These are phyloP conservation scores for Cytospora piceae DNA, from an alignment of 2,329 filamentous ascomycete species.

Conservation along the genomic window DNA sequence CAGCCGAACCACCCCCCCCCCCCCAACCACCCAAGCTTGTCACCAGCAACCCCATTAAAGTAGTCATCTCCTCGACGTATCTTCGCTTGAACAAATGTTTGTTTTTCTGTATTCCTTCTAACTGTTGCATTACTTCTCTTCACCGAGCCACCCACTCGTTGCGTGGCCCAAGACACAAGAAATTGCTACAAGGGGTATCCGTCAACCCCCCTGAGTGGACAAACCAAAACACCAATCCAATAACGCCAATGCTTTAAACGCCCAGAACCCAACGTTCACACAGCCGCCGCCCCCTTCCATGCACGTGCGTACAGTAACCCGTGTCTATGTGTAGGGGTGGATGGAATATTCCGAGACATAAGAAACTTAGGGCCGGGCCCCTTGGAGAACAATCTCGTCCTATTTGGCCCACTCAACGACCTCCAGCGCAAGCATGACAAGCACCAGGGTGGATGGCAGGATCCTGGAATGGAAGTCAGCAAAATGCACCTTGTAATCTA, in stretches of 20 bases:
- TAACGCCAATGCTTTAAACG: background rate
- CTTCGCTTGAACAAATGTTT: background rate
- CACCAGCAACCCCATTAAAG: no score
- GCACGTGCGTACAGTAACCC: background rate
- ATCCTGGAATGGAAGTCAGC: slow-evolving; percentile 62
- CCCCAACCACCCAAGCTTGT: no score
- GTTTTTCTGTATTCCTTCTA: background rate
- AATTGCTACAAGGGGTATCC: background rate
- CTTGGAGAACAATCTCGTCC: background rate
- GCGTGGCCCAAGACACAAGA: background rate
- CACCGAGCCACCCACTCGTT: background rate
- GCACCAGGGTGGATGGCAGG: slow-evolving; percentile 84
- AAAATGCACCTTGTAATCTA: slow-evolving; percentile 28
- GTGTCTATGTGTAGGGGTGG: background rate
- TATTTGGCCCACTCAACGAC: slow-evolving; percentile 81
- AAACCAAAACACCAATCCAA: background rate
- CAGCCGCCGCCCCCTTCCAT: background rate
- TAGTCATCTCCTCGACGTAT: background rate
- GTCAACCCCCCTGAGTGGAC: background rate
- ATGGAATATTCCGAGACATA: background rate
- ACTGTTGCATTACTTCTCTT: background rate
- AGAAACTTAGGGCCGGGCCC: background rate
- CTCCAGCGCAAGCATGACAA: slow-evolving; percentile 91
- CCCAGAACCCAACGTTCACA: background rate
- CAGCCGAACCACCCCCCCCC: no score